Evolutionary conservation across 345 rosid species (phyloP).

Genomic region (Euphorbia peplus): DNA sequence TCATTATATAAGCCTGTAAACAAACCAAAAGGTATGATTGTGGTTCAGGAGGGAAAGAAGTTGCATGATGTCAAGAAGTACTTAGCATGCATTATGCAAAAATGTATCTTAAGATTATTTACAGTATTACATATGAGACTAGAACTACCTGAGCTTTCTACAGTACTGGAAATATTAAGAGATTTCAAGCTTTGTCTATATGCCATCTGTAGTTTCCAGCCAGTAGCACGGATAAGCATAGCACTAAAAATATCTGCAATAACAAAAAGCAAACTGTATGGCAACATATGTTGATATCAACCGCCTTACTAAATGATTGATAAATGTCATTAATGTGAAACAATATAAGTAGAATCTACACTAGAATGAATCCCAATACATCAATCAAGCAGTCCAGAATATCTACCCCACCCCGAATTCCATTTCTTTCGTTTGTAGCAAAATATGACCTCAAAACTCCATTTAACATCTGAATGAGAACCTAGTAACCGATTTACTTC

Average conservation of each 20-base stretch:
- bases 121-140: no score
- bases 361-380: not conserved
- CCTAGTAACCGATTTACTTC: not conserved
- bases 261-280: constrained; percentile 79
- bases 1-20: constrained; percentile 17
- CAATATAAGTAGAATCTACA: not conserved
- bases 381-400: not conserved
- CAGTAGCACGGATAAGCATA: constrained; percentile 69
- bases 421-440: not conserved
- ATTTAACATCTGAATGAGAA: not conserved
- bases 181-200: constrained; percentile 48
- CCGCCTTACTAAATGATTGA: constrained; percentile 7
- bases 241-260: constrained; percentile 81
- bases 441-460: not conserved
- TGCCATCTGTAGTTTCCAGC: constrained; percentile 52
- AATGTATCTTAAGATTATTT: not conserved
- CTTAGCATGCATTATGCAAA: not conserved
- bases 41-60: not conserved
- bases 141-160: constrained; percentile 49
- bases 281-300: constrained; percentile 44
- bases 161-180: constrained; percentile 39
- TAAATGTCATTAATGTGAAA: not conserved
- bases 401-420: not conserved
- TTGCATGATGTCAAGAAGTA: not conserved
- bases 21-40: not conserved